phyloP scores from a whole-genome alignment of 2,329 filamentous ascomycete species.

The Fusarium armeniacum region DNA sequence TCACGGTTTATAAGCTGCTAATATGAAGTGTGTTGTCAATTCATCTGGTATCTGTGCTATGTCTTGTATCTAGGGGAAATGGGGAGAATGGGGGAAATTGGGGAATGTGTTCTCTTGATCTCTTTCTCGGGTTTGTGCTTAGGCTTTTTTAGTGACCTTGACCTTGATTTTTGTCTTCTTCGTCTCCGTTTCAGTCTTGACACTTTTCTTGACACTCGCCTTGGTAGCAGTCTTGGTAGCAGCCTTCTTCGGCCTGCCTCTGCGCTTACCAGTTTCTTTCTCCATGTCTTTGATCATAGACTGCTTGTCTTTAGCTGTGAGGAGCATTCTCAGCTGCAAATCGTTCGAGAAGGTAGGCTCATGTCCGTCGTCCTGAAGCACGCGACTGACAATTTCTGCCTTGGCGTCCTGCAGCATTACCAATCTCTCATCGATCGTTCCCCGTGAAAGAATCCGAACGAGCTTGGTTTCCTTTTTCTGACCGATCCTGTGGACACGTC shows the following conservation, averaged over 20 bases:
- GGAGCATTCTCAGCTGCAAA: background rate
- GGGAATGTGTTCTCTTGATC: background rate
- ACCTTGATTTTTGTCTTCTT: background rate
- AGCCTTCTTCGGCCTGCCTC: background rate
- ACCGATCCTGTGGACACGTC: background rate
- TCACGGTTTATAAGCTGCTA: background rate
- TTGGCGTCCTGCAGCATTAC: background rate
- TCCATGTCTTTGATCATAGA: background rate
- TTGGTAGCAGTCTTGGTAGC: background rate
- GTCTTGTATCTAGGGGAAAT: background rate
- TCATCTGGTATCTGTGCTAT: slow-evolving; percentile 8
- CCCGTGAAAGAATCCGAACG: background rate
- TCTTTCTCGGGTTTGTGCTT: background rate
- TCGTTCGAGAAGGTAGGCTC: background rate
- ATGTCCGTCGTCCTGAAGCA: background rate
- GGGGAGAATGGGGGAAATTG: background rate
- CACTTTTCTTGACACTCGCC: background rate
- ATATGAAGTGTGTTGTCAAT: background rate
- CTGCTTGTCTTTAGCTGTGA: background rate
- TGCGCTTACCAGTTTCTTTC: background rate
- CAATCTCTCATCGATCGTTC: background rate
- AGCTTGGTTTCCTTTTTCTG: background rate
- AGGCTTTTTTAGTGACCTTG: background rate
- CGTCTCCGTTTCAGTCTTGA: background rate
- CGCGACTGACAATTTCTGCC: background rate